Conservation (phyloP, 208 protist species). For the Leishmania gerbilli region DNA sequence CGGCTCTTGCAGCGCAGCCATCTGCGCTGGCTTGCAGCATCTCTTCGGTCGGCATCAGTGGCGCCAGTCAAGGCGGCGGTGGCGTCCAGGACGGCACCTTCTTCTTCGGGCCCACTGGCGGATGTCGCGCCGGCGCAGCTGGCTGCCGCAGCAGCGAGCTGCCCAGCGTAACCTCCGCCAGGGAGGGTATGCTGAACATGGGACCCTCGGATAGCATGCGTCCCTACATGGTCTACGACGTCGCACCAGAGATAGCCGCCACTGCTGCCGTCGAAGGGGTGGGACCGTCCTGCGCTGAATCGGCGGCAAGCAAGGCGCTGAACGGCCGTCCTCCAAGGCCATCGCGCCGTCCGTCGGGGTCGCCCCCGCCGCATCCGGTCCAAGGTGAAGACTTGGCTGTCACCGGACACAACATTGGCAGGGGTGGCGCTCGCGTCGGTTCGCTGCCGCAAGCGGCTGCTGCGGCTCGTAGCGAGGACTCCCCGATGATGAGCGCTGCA, state of each 20-base stretch:
- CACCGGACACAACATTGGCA: background rate
- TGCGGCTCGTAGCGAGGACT: slow-evolving; percentile 12
- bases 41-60: slow-evolving; percentile 11
- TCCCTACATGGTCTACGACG: slow-evolving; percentile 47
- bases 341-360: background rate
- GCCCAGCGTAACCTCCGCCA: background rate
- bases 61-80: slow-evolving; percentile 1
- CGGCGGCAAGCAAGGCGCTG: background rate
- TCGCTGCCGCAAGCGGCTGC: background rate
- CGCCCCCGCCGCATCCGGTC: background rate
- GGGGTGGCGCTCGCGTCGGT: background rate
- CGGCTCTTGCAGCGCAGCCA: slow-evolving; percentile 18
- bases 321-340: background rate
- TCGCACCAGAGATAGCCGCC: background rate
- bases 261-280: background rate
- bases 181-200: background rate
- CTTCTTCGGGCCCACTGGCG: slow-evolving; percentile 27
- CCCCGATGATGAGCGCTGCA: background rate
- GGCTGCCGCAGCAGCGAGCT: background rate
- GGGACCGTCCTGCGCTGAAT: background rate
- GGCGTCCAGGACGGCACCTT: slow-evolving; percentile 25
- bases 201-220: slow-evolving; percentile 51
- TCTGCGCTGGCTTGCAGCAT: slow-evolving; percentile 12
- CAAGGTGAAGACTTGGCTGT: background rate
- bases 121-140: slow-evolving; percentile 2